Conservation (phyloP, 768 basidiomycete species). For the Pholiota conissans region DNA sequence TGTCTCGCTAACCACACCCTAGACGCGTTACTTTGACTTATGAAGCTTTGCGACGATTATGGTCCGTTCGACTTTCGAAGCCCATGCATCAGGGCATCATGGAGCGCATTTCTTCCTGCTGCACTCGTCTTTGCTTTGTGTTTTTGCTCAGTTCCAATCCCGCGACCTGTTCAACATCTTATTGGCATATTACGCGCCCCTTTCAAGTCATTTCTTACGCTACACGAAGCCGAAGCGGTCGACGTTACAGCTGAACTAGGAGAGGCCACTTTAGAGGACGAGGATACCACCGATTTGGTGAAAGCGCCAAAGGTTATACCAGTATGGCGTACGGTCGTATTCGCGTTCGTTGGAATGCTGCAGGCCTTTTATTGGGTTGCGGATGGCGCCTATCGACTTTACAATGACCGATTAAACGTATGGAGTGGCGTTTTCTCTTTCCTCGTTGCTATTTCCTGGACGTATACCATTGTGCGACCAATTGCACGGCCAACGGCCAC, state of each 20-base stretch:
- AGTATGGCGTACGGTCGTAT: constrained; percentile 60
- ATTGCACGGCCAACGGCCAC: constrained; percentile 54
- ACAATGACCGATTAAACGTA: constrained; percentile 28
- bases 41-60: constrained; percentile 33
- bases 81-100: constrained; percentile 49
- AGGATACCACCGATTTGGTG: constrained; percentile 16
- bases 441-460: constrained; percentile 58
- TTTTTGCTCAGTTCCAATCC: constrained; percentile 34
- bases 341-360: constrained; percentile 54
- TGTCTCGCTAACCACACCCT: too few relatives aligned
- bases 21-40: too few relatives aligned
- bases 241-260: constrained; percentile 23
- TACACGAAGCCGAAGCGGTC: constrained; percentile 58
- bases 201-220: constrained; percentile 44
- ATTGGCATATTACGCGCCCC: constrained; percentile 27
- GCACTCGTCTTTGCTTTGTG: constrained; percentile 43
- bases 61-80: constrained; percentile 43
- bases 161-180: constrained; percentile 22
- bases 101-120: constrained; percentile 52
- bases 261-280: constrained; percentile 21
- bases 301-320: constrained; percentile 32
- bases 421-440: constrained; percentile 42
- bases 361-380: constrained; percentile 61
- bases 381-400: constrained; percentile 54
- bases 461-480: constrained; percentile 62